phyloP scores from a whole-genome alignment of 257 asterid genomes.

The Jacaranda mimosifolia region DNA sequence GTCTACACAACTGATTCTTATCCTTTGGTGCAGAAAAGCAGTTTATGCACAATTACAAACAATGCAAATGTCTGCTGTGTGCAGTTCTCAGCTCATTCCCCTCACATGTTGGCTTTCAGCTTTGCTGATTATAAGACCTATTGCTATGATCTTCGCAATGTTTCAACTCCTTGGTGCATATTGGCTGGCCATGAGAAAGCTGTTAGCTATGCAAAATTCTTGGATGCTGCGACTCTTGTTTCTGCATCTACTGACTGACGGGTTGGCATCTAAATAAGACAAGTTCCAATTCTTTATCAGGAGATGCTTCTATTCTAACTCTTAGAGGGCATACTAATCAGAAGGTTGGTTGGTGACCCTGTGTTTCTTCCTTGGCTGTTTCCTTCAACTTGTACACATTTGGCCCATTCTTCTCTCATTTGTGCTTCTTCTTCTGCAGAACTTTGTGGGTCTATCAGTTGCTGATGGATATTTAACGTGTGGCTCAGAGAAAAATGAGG shows the following conservation, averaged over 20 bases:
- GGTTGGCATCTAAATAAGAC: slow-evolving; percentile 93
- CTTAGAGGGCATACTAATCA: slow-evolving; percentile 93
- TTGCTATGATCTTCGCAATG: slow-evolving; percentile 91
- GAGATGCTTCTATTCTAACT: slow-evolving; percentile 79
- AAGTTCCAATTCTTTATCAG: slow-evolving; percentile 63
- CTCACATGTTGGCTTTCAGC: slow-evolving; percentile 79
- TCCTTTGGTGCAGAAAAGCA: slow-evolving; percentile 73
- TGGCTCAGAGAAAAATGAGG: slow-evolving; percentile 98
- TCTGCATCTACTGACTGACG: slow-evolving; percentile 96
- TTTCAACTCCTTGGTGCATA: slow-evolving; percentile 79
- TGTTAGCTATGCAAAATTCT: slow-evolving; percentile 86
- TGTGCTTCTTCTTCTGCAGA: slow-evolving; percentile 61
- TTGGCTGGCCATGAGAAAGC: slow-evolving; percentile 93
- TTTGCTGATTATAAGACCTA: slow-evolving; percentile 90
- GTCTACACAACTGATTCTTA: slow-evolving; percentile 33
- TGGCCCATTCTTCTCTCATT: slow-evolving; percentile 31
- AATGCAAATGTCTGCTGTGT: slow-evolving; percentile 92
- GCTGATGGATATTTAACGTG: slow-evolving; percentile 90
- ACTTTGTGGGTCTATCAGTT: slow-evolving; percentile 94
- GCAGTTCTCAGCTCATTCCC: slow-evolving; percentile 79
- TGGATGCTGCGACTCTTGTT: slow-evolving; percentile 75
- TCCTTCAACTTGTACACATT: slow-evolving; percentile 21
- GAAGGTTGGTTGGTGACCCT: slow-evolving; percentile 65
- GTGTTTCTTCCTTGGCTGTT: not conserved
- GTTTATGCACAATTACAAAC: slow-evolving; percentile 85